Percentiles rank a stretch among this genome's conserved stretches.
phyloP scores from a whole-genome alignment of 805 yeast species.

The Yarrowia divulgata region DNA sequence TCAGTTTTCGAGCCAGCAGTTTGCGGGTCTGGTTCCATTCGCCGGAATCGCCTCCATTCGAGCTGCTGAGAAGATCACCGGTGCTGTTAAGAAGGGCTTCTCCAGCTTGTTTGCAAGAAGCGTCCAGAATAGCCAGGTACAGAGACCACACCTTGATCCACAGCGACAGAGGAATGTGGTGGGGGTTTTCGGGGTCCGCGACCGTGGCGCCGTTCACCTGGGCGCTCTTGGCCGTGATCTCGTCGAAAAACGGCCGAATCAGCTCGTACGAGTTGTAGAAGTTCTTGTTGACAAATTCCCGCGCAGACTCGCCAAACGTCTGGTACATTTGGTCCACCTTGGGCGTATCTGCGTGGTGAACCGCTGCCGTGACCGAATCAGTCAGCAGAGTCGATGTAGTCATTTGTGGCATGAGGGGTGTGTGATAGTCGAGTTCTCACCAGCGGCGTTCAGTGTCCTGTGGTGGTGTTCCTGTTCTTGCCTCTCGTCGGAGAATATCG shows the following conservation, averaged over 20 bases:
- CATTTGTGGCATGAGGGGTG: slow-evolving; percentile 18
- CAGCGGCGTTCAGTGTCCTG: too few relatives aligned
- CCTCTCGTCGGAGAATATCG: background rate
- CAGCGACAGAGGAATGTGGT: slow-evolving; percentile 12
- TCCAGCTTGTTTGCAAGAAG: slow-evolving; percentile 36
- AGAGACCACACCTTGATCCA: slow-evolving; percentile 39
- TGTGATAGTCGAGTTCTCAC: too few relatives aligned
- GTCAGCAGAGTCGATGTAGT: slow-evolving; percentile 18
- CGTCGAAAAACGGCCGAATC: slow-evolving; percentile 39
- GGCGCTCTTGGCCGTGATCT: slow-evolving; percentile 14
- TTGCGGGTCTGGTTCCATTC: slow-evolving; percentile 22
- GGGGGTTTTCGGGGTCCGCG: background rate
- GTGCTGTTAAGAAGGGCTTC: slow-evolving; percentile 18
- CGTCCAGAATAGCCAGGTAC: slow-evolving; percentile 38
- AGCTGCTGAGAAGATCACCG: background rate
- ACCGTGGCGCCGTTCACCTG: slow-evolving; percentile 9
- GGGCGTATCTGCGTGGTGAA: background rate
- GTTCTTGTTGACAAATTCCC: slow-evolving; percentile 40
- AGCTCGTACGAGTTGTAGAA: slow-evolving; percentile 31
- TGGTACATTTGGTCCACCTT: slow-evolving; percentile 33
- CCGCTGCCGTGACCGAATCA: slow-evolving; percentile 12
- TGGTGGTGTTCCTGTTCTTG: background rate
- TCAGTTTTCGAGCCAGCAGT: slow-evolving; percentile 12
- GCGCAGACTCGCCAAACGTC: slow-evolving; percentile 36
- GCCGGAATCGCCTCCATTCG: slow-evolving; percentile 10